Percentiles rank a stretch among this genome's conserved stretches.
Evolutionary conservation across 345 rosid species (phyloP).

Genomic region (Salix suchowensis): DNA sequence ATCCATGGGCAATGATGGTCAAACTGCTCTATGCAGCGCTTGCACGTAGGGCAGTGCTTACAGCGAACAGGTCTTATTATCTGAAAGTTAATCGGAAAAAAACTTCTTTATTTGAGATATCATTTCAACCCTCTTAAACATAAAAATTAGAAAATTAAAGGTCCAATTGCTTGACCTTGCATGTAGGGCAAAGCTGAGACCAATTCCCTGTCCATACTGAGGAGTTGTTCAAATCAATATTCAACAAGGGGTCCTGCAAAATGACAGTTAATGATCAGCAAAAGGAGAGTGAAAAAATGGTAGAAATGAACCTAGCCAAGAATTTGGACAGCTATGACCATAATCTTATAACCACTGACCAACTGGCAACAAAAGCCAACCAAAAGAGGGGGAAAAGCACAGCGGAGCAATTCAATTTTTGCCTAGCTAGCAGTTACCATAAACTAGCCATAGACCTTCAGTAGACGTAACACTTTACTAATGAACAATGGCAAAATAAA

Average conservation of each 20-base stretch:
- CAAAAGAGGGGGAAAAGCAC: background rate
- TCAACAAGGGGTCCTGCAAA: slow-evolving; percentile 72
- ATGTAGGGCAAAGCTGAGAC: slow-evolving; percentile 99
- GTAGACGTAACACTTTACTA: background rate
- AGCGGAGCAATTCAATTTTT: background rate
- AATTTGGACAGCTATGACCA: background rate
- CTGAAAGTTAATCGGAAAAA: slow-evolving; percentile 32
- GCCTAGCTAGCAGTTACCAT: background rate
- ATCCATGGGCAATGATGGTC: slow-evolving; percentile 99
- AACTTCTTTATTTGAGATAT: slow-evolving; percentile 5
- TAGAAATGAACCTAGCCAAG: slow-evolving; percentile 2
- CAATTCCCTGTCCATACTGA: slow-evolving; percentile 80
- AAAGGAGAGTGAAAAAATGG: background rate
- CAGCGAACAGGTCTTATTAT: slow-evolving; percentile 93
- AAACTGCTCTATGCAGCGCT: slow-evolving; percentile 87
- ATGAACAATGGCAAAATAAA: background rate
- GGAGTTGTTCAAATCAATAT: slow-evolving; percentile 59
- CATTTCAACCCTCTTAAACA: background rate
- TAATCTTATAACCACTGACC: background rate
- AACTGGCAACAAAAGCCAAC: background rate
- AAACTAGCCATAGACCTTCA: background rate
- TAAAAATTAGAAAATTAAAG: background rate
- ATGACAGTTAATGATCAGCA: background rate
- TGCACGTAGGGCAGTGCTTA: slow-evolving; percentile 87
- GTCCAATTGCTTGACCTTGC: slow-evolving; percentile 63